phyloP scores from a whole-genome alignment of 2,329 filamentous ascomycete species.

The Diplodia mutila region DNA sequence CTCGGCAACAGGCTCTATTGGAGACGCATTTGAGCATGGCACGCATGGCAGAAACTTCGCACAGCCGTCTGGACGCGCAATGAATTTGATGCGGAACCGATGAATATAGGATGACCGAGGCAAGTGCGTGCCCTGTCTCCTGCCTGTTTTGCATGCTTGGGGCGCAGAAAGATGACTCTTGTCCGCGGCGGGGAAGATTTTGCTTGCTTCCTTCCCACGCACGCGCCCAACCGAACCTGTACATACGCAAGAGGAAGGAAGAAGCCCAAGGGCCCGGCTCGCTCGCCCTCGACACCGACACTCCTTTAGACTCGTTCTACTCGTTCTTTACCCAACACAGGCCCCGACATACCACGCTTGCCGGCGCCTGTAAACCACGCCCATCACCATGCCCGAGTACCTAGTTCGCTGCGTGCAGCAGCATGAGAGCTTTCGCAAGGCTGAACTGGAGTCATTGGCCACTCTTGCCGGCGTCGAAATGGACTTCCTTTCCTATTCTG shows the following conservation, averaged over 20 bases:
- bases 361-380: not conserved
- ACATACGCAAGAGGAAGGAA: not conserved
- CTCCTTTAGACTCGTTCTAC: not conserved
- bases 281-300: not conserved
- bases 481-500: conserved; percentile 73
- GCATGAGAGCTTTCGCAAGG: conserved; percentile 86
- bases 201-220: conserved; percentile 8
- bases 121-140: not conserved
- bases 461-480: conserved; percentile 68
- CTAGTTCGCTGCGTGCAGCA: conserved; percentile 86
- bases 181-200: conserved; percentile 18
- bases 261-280: too few relatives aligned
- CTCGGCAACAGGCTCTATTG: too few relatives aligned
- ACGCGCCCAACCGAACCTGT: conserved; percentile 13
- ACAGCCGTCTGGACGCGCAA: not conserved
- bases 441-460: conserved; percentile 83
- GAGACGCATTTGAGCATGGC: not conserved
- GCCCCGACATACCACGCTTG: not conserved
- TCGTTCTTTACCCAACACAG: not conserved
- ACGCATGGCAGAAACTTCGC: not conserved
- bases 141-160: not conserved
- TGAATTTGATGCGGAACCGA: not conserved
- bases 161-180: not conserved
- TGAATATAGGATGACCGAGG: not conserved
- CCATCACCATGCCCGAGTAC: conserved; percentile 60